These are phyloP conservation scores for Tephrocybe rancida DNA, from an alignment of 768 basidiomycete species.

Conservation along the genomic window DNA sequence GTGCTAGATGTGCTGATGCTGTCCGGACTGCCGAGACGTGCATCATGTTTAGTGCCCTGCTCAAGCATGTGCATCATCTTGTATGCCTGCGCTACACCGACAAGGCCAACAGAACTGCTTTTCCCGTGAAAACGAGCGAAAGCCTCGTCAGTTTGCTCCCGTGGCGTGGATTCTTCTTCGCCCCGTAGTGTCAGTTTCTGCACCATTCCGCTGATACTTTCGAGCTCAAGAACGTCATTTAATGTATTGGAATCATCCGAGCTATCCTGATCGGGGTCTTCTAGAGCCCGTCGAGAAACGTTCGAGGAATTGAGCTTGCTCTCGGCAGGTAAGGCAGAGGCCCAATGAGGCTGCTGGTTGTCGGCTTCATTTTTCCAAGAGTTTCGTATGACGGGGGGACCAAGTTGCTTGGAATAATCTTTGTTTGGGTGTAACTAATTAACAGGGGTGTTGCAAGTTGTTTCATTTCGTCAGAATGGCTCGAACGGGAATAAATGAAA, in stretches of 20 bases:
- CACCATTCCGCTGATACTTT: slow-evolving; percentile 32
- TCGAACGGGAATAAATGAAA: background rate
- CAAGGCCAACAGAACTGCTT: slow-evolving; percentile 57
- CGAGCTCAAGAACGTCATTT: slow-evolving; percentile 37
- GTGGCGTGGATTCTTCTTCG: slow-evolving; percentile 20
- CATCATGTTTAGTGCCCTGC: slow-evolving; percentile 13
- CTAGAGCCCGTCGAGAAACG: slow-evolving; percentile 8
- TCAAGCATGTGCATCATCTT: slow-evolving; percentile 53
- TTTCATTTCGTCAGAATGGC: background rate
- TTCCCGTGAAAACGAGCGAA: slow-evolving; percentile 63
- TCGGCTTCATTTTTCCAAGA: slow-evolving; percentile 54
- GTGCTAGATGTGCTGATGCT: slow-evolving; percentile 14
- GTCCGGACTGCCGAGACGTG: slow-evolving; percentile 19
- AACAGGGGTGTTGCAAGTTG: background rate
- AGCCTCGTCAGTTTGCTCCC: slow-evolving; percentile 30
- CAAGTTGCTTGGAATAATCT: slow-evolving; percentile 65
- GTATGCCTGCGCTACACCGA: slow-evolving; percentile 54
- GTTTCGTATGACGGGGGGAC: slow-evolving; percentile 60
- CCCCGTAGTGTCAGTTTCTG: slow-evolving; percentile 39
- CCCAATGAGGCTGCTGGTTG: slow-evolving; percentile 4
- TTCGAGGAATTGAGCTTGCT: background rate
- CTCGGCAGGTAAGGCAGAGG: background rate
- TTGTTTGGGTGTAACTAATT: slow-evolving; percentile 65
- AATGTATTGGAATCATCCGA: slow-evolving; percentile 23
- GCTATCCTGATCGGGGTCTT: slow-evolving; percentile 23